Base-by-base conservation (phyloP, 2,329 filamentous ascomycete genomes). In the Lachnellula hyalina region DNA sequence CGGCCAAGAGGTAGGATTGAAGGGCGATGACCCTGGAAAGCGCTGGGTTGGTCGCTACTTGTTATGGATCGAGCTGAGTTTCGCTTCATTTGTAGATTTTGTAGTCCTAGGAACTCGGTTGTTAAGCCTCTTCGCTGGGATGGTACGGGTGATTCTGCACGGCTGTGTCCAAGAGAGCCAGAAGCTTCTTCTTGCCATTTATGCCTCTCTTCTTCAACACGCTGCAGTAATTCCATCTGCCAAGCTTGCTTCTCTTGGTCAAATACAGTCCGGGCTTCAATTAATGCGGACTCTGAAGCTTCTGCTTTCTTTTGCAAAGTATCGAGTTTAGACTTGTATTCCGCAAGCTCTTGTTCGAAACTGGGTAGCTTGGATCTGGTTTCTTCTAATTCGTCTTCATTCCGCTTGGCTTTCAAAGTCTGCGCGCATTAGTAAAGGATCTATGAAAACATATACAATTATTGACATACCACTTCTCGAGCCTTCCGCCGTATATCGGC, bases 401-500 rank as follows among this genome's bases (percentile, higher is more conserved):
- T 64, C 11, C 61, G 60, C 56, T 70, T 83, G 11, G 76, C 75
- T 69, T 83, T 87, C 15, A 79, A 73, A 52, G 88, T 88, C 81
- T 90, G 51, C 46, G 4, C 35, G n/a, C 21, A 55, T 74, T 60
- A 75, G 67, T 59, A 61, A 25, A 25, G 8, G 41, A 35, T 5
- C 23, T 28, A 25, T 36, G 38, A n/a, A 23, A 49, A 15, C 23
- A 46, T 3, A 53, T 21, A 28, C 14, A 28, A 9, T 17, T 23
- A 14, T 35, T 49, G 42, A 74, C 84, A 73, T 78, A 91, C 88
- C 65, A 87, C 79, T 72, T 99, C 94, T 58, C 94, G 83, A 52
- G 91, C 88, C 73, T 95, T 97, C 69, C 87, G 90, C 62, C 94
- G 81, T 72, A 96, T 83, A 40, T 97, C 94, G 5, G 83, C 86